Conservation (phyloP, 2,329 filamentous ascomycete species). For the Sclerotinia borealis region DNA sequence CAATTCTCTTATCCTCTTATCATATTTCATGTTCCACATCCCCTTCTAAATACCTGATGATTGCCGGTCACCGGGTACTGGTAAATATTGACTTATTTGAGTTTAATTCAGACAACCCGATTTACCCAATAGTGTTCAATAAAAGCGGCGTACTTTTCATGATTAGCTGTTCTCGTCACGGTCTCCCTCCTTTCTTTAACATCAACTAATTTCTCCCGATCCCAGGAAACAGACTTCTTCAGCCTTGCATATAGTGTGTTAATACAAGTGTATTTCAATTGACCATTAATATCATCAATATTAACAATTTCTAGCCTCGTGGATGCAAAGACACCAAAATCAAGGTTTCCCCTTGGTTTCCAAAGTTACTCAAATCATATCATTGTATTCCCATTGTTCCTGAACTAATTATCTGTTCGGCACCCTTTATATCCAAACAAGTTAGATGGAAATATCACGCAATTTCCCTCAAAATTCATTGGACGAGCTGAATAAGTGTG, state of each 20-base stretch:
- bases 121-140: background rate
- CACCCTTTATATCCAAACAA: background rate
- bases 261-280: background rate
- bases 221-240: background rate
- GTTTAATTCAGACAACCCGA: background rate
- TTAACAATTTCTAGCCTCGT: slow-evolving; percentile 1
- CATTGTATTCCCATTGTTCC: background rate
- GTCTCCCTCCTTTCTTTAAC: background rate
- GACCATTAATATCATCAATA: background rate
- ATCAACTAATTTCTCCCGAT: background rate
- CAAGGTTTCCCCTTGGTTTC: background rate
- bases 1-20: background rate
- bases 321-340: background rate
- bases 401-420: background rate
- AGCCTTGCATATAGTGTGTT: slow-evolving; percentile 10
- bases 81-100: background rate
- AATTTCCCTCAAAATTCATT: background rate
- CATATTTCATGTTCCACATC: background rate
- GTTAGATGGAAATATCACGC: background rate
- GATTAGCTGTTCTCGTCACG: background rate
- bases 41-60: background rate
- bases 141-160: background rate
- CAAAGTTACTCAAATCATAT: background rate
- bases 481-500: background rate
- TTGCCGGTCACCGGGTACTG: background rate